Conservation (phyloP, 1,284 basidiomycete genomes). For the Nidula niveotomentosa region DNA sequence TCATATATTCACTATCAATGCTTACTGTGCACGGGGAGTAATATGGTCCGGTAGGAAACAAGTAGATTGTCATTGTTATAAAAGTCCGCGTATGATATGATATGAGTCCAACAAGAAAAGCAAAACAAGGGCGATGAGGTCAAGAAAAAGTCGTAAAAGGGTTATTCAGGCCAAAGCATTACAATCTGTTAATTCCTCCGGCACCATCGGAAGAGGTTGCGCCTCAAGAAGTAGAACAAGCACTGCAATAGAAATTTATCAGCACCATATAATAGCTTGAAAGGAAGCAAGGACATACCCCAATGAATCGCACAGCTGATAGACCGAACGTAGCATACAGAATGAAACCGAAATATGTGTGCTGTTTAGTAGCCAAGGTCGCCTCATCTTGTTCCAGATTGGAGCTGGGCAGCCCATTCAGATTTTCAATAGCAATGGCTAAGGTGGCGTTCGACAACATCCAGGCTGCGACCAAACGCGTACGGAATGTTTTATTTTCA, state of each 20-base stretch:
- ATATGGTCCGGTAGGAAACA: no score
- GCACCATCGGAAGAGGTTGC: slow-evolving; percentile 83
- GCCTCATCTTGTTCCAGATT: slow-evolving; percentile 38
- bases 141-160: no score
- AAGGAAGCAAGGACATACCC: slow-evolving; percentile 56
- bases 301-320: slow-evolving; percentile 77
- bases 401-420: slow-evolving; percentile 68
- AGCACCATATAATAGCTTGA: slow-evolving; percentile 5
- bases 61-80: no score
- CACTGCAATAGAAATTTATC: slow-evolving; percentile 46
- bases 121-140: no score
- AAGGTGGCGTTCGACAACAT: slow-evolving; percentile 82
- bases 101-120: no score
- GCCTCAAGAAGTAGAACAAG: slow-evolving; percentile 79
- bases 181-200: slow-evolving; percentile 53
- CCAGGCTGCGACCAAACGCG: slow-evolving; percentile 84
- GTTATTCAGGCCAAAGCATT: no score
- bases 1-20: no score
- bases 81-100: no score
- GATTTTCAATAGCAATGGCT: slow-evolving; percentile 81
- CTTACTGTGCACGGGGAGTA: no score
- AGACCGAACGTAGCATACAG: slow-evolving; percentile 90
- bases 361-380: slow-evolving; percentile 60
- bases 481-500: slow-evolving; percentile 93
- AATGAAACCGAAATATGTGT: slow-evolving; percentile 81